Conservation (phyloP, 2,329 filamentous ascomycete species). For the Ilyonectria mors-panacis region DNA sequence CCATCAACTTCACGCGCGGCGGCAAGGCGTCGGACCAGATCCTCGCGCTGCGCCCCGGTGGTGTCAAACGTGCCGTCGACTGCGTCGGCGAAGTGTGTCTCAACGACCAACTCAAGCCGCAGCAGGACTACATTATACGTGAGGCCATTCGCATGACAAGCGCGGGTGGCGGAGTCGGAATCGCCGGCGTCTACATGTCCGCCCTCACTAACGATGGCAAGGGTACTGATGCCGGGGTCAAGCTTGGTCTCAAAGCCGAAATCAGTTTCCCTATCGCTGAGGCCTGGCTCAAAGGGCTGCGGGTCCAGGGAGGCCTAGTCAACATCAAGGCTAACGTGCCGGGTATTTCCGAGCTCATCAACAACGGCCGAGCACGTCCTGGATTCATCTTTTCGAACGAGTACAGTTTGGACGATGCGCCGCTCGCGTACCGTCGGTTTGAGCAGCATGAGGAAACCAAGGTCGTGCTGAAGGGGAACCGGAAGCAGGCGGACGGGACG, state of each 20-base stretch:
- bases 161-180: constrained; percentile 13
- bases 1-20: constrained; percentile 32
- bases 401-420: constrained; percentile 1
- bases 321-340: background rate
- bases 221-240: background rate
- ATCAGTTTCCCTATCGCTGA: constrained; percentile 11
- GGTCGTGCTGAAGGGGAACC: constrained; percentile 6
- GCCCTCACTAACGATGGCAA: constrained; percentile 8
- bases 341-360: constrained; percentile 5
- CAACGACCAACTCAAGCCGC: constrained; percentile 21
- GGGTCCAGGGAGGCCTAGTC: constrained; percentile 6
- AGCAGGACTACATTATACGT: constrained; percentile 22
- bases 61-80: constrained; percentile 28
- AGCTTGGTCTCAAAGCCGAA: constrained; percentile 1
- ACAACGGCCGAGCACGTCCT: constrained; percentile 3
- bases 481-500: background rate
- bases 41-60: constrained; percentile 15
- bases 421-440: background rate
- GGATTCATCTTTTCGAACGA: constrained; percentile 8
- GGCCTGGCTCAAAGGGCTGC: constrained; percentile 10
- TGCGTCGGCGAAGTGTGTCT: constrained; percentile 27
- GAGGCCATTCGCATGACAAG: constrained; percentile 26
- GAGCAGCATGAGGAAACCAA: background rate
- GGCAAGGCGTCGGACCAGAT: constrained; percentile 34
- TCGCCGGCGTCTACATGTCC: constrained; percentile 25